Percentiles rank a stretch among this genome's conserved stretches.
These are phyloP conservation scores for Berkeleyomyces rouxiae DNA, from an alignment of 2,329 filamentous ascomycete species.

Conservation along the genomic window DNA sequence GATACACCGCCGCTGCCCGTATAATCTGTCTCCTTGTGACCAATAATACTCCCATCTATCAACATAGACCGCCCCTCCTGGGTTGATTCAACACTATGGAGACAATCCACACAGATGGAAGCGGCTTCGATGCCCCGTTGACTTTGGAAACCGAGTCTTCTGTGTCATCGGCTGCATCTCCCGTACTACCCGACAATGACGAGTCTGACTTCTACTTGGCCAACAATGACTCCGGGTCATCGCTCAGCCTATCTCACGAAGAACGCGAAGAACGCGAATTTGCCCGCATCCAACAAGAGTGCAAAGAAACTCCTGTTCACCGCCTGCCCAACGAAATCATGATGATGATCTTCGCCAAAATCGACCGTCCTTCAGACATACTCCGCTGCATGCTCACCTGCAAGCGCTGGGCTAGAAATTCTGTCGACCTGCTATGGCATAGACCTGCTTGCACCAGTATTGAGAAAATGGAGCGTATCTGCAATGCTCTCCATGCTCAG, in stretches of 20 bases:
- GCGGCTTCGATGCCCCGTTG: slow-evolving; percentile 7
- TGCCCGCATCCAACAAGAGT: slow-evolving; percentile 48
- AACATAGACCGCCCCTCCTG: not conserved
- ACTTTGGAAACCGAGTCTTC: slow-evolving; percentile 27
- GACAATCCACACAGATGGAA: not conserved
- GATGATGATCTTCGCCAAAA: slow-evolving; percentile 78
- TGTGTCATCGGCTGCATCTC: slow-evolving; percentile 57
- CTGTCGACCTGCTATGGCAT: slow-evolving; percentile 89
- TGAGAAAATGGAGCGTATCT: slow-evolving; percentile 65
- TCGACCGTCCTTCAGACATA: slow-evolving; percentile 60
- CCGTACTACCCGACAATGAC: slow-evolving; percentile 61
- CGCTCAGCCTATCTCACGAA: slow-evolving; percentile 57
- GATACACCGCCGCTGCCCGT: too few species aligned
- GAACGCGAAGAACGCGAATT: slow-evolving; percentile 54
- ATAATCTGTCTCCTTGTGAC: too few species aligned
- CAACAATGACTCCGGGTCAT: slow-evolving; percentile 86
- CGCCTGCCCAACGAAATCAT: slow-evolving; percentile 86
- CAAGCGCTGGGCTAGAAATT: slow-evolving; percentile 81
- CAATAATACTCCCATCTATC: too few species aligned
- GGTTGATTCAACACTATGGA: not conserved
- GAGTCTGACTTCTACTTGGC: slow-evolving; percentile 86
- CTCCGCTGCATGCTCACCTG: slow-evolving; percentile 86
- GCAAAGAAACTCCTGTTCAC: slow-evolving; percentile 62
- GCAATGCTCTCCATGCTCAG: slow-evolving; percentile 53
- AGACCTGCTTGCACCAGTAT: slow-evolving; percentile 80